Conservation (phyloP, 2,329 filamentous ascomycete genomes). For the Xylaria digitata region DNA sequence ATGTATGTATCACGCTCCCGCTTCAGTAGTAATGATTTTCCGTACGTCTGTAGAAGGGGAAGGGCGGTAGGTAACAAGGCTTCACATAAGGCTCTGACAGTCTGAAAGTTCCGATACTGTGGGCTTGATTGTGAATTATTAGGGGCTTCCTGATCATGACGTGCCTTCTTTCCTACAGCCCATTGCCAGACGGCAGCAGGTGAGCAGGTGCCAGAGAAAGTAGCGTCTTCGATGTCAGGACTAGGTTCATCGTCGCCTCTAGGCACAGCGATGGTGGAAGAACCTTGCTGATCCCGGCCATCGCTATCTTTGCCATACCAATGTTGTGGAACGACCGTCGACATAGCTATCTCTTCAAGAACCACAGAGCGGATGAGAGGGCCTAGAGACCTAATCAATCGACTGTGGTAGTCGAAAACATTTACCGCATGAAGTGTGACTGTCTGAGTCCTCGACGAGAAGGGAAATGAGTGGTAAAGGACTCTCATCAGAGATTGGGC, state of each 20-base stretch:
- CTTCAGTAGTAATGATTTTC: constrained; percentile 81
- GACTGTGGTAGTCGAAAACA: constrained; percentile 83
- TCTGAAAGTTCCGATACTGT: constrained; percentile 79
- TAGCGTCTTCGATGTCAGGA: constrained; percentile 46
- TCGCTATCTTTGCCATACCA: constrained; percentile 59
- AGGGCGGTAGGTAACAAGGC: constrained; percentile 84
- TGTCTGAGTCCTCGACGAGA: constrained; percentile 71
- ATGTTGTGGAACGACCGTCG: constrained; percentile 76
- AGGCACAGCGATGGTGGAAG: constrained; percentile 24
- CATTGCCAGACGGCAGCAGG: constrained; percentile 44
- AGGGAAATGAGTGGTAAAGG: constrained; percentile 78
- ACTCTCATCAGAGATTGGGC: constrained; percentile 81
- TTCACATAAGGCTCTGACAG: constrained; percentile 79
- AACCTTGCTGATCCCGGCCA: constrained; percentile 35
- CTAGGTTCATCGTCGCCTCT: constrained; percentile 27
- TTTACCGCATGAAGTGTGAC: constrained; percentile 81
- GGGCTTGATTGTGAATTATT: constrained; percentile 49
- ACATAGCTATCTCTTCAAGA: constrained; percentile 84
- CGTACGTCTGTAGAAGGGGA: constrained; percentile 85
- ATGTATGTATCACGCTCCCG: constrained; percentile 74
- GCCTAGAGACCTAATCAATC: constrained; percentile 79
- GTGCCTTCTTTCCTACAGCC: constrained; percentile 37
- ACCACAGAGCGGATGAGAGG: constrained; percentile 82
- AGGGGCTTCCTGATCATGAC: constrained; percentile 36
- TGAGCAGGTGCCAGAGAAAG: constrained; percentile 44